Conservation (phyloP, 106 monocot genomes). For the Phalaenopsis aphrodite region DNA sequence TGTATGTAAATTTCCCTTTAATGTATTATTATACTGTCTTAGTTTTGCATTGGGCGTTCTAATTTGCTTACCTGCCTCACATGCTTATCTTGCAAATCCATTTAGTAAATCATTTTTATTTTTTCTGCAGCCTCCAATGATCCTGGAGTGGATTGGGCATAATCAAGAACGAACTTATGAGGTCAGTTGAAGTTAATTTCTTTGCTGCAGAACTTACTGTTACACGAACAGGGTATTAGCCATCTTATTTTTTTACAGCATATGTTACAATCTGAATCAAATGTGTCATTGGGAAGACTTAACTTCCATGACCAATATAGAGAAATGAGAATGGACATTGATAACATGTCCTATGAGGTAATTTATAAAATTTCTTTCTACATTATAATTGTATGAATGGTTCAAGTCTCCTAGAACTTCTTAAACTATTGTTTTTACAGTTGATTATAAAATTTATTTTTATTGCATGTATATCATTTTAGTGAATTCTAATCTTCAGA, state of each 20-base stretch:
- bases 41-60: too few species aligned
- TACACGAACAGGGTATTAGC: neutral
- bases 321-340: constrained; percentile 83
- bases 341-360: constrained; percentile 73
- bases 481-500: neutral
- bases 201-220: neutral
- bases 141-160: neutral
- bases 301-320: constrained; percentile 45
- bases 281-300: constrained; percentile 5
- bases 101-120: too few species aligned
- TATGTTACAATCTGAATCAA: constrained; percentile 33
- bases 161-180: neutral
- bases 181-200: neutral
- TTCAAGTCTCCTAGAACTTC: too few species aligned
- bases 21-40: too few species aligned
- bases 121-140: neutral
- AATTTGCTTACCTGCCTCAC: neutral
- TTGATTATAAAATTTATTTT: neutral
- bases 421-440: too few species aligned
- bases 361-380: neutral
- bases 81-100: too few species aligned
- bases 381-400: neutral
- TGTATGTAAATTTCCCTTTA: too few species aligned
- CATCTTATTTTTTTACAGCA: constrained; percentile 10
- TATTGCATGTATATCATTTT: neutral